Evolutionary conservation across 768 basidiomycete species (phyloP).

Genomic region (Phaeolepiota aurea): DNA sequence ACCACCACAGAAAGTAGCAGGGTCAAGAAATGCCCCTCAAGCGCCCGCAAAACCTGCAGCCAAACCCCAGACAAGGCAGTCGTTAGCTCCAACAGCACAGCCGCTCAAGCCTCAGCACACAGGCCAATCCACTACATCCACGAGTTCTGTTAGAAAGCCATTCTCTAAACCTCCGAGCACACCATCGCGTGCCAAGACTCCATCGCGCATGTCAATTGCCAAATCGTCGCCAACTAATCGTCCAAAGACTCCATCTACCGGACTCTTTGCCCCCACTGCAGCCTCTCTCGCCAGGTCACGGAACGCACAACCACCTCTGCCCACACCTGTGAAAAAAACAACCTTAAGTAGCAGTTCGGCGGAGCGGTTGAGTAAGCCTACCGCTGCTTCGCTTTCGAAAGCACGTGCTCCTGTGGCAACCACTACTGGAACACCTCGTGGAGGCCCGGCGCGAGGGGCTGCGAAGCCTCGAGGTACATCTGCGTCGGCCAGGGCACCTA

Average conservation of each 20-base stretch:
- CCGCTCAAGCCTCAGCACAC: slow-evolving; percentile 27
- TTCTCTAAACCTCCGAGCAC: slow-evolving; percentile 13
- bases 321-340: slow-evolving; percentile 46
- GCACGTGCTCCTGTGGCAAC: slow-evolving; percentile 21
- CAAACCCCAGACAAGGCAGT: slow-evolving; percentile 15
- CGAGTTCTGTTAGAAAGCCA: slow-evolving; percentile 12
- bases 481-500: slow-evolving; percentile 14
- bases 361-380: slow-evolving; percentile 75
- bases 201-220: slow-evolving; percentile 15
- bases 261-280: slow-evolving; percentile 76
- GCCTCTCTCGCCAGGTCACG: slow-evolving; percentile 70
- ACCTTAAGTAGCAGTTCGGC: slow-evolving; percentile 43
- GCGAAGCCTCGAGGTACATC: slow-evolving; percentile 11
- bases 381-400: slow-evolving; percentile 66
- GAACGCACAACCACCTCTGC: slow-evolving; percentile 35
- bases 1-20: neutral
- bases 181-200: slow-evolving; percentile 23
- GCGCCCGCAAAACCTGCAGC: slow-evolving; percentile 12
- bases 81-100: slow-evolving; percentile 13
- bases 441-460: slow-evolving; percentile 18
- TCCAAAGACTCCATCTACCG: slow-evolving; percentile 57
- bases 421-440: slow-evolving; percentile 12
- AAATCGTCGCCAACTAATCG: slow-evolving; percentile 28
- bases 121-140: slow-evolving; percentile 19
- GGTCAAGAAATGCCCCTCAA: slow-evolving; percentile 9